Evolutionary conservation across 176 grass and related monocot species (phyloP).

Genomic region (Neostapfia colusana): DNA sequence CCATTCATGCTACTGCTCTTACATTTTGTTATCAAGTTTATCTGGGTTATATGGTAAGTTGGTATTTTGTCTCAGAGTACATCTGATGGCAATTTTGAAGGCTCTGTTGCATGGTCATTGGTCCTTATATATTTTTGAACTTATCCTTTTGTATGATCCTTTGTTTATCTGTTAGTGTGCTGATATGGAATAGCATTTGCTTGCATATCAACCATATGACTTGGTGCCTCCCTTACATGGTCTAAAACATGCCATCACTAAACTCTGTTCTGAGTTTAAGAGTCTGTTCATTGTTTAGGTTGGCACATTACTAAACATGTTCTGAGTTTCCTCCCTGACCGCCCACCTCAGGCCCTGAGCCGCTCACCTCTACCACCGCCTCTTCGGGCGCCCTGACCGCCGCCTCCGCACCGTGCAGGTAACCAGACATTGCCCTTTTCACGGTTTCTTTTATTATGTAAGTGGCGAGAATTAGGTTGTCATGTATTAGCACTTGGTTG

Average conservation of each 20-base stretch:
- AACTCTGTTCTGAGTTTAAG: too few relatives aligned
- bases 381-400: too few relatives aligned
- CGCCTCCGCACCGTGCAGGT: too few relatives aligned
- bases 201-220: neutral
- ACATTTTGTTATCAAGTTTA: constrained; percentile 3
- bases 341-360: too few relatives aligned
- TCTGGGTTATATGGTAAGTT: neutral
- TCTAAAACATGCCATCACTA: too few relatives aligned
- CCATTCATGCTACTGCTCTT: neutral
- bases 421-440: too few relatives aligned
- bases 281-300: constrained; percentile 4
- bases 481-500: too few relatives aligned
- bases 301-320: neutral
- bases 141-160: neutral
- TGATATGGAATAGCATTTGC: constrained; percentile 9
- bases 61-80: neutral
- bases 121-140: constrained; percentile 14
- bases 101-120: neutral
- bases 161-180: neutral
- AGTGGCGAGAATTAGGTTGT: too few relatives aligned
- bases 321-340: too few relatives aligned
- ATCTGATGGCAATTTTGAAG: constrained; percentile 4
- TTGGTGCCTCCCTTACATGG: too few relatives aligned
- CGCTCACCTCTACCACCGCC: too few relatives aligned
- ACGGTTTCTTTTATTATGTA: too few relatives aligned